Evolutionary conservation across 192 early-diverging fungal species (phyloP).

Genomic region (Lunasporangiospora selenospora): DNA sequence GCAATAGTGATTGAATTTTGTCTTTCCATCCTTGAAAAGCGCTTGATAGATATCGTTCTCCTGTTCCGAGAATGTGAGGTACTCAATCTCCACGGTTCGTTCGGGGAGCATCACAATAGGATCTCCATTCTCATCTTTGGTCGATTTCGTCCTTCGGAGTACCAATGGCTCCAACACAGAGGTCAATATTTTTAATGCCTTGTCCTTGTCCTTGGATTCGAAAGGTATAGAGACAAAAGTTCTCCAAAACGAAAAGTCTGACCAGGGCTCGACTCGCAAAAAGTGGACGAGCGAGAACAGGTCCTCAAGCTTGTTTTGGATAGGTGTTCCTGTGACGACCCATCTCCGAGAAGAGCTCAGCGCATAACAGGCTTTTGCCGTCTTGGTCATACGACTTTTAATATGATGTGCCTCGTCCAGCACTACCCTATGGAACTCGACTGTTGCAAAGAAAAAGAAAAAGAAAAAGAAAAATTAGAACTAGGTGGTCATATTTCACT

Average conservation of each 20-base stretch:
- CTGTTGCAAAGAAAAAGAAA: conserved; percentile 57
- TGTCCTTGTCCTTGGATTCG: conserved; percentile 59
- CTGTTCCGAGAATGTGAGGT: conserved; percentile 64
- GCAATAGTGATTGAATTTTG: conserved; percentile 65
- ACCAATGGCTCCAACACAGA: conserved; percentile 77
- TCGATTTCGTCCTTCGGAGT: conserved; percentile 88
- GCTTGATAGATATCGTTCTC: conserved; percentile 77
- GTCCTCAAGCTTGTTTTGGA: conserved; percentile 86
- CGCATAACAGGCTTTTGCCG: conserved; percentile 74
- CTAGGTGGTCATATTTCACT: too few relatives aligned
- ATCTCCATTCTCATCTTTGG: conserved; percentile 73
- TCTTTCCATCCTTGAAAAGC: conserved; percentile 70
- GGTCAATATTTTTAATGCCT: conserved; percentile 55
- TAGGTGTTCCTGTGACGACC: conserved; percentile 95
- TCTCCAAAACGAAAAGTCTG: conserved; percentile 77
- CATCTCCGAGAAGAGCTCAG: conserved; percentile 77
- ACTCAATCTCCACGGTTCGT: conserved; percentile 64
- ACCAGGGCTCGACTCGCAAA: conserved; percentile 74
- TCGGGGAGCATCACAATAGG: conserved; percentile 82
- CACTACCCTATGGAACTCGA: conserved; percentile 89
- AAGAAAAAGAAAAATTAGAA: neutral
- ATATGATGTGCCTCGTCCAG: conserved; percentile 96
- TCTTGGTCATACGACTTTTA: conserved; percentile 78
- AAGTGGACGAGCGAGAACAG: conserved; percentile 87
- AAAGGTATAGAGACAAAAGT: conserved; percentile 80